Base-by-base conservation (phyloP, 495 filamentous ascomycete species). In the Cudoniella acicularis region DNA sequence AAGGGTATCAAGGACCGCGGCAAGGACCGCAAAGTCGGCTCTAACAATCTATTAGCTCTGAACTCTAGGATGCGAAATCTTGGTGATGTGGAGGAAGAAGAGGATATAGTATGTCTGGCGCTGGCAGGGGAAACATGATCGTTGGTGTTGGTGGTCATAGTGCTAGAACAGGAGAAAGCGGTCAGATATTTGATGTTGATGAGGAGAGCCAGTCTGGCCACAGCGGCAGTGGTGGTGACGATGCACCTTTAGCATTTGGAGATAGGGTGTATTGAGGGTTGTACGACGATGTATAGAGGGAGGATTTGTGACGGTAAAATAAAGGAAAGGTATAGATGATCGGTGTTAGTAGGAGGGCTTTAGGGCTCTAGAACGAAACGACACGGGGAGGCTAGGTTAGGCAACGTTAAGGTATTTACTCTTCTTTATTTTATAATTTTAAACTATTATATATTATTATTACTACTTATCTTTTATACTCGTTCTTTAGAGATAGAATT, bases 1-100 rank as follows among this genome's bases (percentile, higher is more conserved):
- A 96, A 95, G 65, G 93, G 91, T 1, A 96, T 93, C 72, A 96
- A 92, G 72, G 93, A 93, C 6, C 87, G 93, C 13, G 93, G 93
- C 18, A 92, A 92, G 70, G 87, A 94, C 69, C 81, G 91, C 49
- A 84, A 79, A 59, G 78, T 82, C 25, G 63, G 64, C 10, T 57
- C 67, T 13, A 65, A 52, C 56, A 57, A 51, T 22, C 53, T n/a
- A 20, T 49, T 6, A 42, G 18, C 25, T 43, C 51, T 0, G 50
- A 46, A 26, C 51, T 63, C 56, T 21, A 57, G 26, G 40, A 10
- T 8, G 9, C 30, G 46, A 36, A 36, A 36, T 4, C 13, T 13
- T 13, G 13, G 49, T 26, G 48, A 26, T 47, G 42, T 4, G 16
- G 49, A 2, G 49, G 52, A 21, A 48, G 59, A 2, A 57, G 54